phyloP scores from a whole-genome alignment of 2,329 filamentous ascomycete genomes.

The Cladosporium sp. region DNA sequence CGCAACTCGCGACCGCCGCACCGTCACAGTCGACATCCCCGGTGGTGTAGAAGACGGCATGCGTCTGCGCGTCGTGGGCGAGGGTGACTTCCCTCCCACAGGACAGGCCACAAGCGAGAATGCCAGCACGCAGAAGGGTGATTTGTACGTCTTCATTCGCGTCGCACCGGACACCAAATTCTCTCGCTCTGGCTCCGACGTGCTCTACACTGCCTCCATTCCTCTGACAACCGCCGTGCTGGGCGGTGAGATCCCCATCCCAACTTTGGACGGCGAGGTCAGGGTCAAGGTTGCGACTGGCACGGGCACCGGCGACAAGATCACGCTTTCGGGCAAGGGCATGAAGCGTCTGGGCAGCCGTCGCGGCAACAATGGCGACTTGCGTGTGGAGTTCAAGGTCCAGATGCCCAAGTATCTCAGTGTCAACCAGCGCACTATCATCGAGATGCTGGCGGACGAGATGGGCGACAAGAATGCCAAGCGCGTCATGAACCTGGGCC shows the following conservation, averaged over 20 bases:
- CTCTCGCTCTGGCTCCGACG: constrained; percentile 78
- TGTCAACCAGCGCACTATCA: constrained; percentile 82
- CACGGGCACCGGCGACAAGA: constrained; percentile 85
- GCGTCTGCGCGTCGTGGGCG: constrained; percentile 76
- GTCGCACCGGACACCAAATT: constrained; percentile 90
- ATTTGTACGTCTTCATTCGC: constrained; percentile 85
- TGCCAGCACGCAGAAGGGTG: constrained; percentile 66
- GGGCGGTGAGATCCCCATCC: constrained; percentile 82
- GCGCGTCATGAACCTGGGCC: constrained; percentile 76
- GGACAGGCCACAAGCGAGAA: constrained; percentile 62
- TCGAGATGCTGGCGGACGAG: constrained; percentile 96
- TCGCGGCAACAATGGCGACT: constrained; percentile 66
- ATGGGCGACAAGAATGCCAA: constrained; percentile 89
- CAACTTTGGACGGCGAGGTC: constrained; percentile 84
- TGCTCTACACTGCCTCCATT: constrained; percentile 86
- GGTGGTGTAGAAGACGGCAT: constrained; percentile 96
- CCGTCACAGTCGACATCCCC: constrained; percentile 84
- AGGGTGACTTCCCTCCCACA: constrained; percentile 80
- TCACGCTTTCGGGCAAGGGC: constrained; percentile 84
- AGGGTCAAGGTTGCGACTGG: constrained; percentile 88
- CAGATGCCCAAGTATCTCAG: constrained; percentile 91
- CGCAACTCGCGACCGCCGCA: constrained; percentile 75
- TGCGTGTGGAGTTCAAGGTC: constrained; percentile 92
- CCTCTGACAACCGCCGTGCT: constrained; percentile 89
- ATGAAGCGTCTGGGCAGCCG: constrained; percentile 77